Evolutionary conservation across 208 protist species (phyloP).

Genomic region (Leishmania arabica): DNA sequence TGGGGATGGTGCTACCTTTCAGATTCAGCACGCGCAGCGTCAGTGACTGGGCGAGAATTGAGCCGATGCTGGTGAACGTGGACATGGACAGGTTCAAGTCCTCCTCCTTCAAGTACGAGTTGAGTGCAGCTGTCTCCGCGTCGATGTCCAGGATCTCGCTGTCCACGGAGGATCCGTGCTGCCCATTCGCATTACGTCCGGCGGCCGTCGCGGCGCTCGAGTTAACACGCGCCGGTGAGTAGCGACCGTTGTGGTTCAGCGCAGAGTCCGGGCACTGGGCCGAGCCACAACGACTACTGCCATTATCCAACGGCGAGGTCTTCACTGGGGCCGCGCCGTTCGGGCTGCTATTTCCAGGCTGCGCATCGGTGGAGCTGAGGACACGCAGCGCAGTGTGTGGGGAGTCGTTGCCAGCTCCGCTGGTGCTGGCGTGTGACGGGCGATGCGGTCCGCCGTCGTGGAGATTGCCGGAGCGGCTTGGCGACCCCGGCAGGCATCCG

Average conservation of each 20-base stretch:
- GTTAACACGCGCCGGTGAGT: conserved; percentile 21
- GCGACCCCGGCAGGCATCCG: background rate
- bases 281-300: background rate
- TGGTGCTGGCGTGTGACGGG: background rate
- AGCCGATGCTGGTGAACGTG: conserved; percentile 48
- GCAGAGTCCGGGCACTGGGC: conserved; percentile 10
- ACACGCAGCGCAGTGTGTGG: conserved; percentile 14
- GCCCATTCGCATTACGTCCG: background rate
- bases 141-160: background rate
- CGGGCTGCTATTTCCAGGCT: background rate
- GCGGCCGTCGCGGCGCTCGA: background rate
- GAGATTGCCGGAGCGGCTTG: background rate
- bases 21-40: conserved; percentile 53
- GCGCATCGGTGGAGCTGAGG: conserved; percentile 9
- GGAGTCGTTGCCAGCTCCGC: background rate
- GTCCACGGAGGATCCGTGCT: conserved; percentile 8
- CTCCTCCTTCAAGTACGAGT: conserved; percentile 37
- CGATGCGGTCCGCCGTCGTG: background rate
- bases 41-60: conserved; percentile 36
- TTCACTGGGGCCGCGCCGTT: background rate
- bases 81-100: conserved; percentile 65
- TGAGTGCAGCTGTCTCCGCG: conserved; percentile 32
- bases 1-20: conserved; percentile 47
- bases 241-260: conserved; percentile 22
- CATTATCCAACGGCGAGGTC: background rate